phyloP scores from a whole-genome alignment of 139 green algal species.

The Micractinium conductrix region DNA sequence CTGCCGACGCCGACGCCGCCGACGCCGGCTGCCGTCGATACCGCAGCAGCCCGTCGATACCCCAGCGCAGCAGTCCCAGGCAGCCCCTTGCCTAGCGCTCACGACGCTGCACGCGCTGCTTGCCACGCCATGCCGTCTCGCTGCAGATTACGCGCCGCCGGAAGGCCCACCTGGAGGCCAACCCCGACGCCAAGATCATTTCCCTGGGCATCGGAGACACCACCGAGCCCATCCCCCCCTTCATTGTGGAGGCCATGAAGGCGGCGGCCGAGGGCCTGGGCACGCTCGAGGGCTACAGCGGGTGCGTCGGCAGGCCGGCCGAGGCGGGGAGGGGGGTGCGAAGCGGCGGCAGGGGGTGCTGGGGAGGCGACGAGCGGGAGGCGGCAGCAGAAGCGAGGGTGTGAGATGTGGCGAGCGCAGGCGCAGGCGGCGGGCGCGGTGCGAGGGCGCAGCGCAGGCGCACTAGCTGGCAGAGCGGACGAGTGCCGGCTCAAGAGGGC shows the following conservation, averaged over 20 bases:
- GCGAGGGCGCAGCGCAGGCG: too few species aligned
- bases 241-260: slow-evolving; percentile 88
- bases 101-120: too few species aligned
- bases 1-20: too few species aligned
- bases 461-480: not conserved
- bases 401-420: too few species aligned
- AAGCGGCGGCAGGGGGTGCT: too few species aligned
- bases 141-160: slow-evolving; percentile 91
- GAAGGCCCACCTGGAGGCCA: slow-evolving; percentile 85
- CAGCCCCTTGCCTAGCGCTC: too few species aligned
- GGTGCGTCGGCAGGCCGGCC: slow-evolving; percentile 49
- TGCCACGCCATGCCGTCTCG: not conserved
- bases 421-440: not conserved
- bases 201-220: slow-evolving; percentile 98
- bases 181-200: slow-evolving; percentile 98
- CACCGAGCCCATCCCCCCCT: slow-evolving; percentile 94
- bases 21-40: too few species aligned
- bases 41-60: not conserved
- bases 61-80: too few species aligned
- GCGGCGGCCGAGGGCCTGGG: slow-evolving; percentile 82
- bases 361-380: not conserved
- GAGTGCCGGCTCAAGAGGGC: not conserved
- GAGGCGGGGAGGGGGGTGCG: too few species aligned
- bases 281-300: slow-evolving; percentile 95
- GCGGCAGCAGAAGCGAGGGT: not conserved